phyloP scores from a whole-genome alignment of 495 filamentous ascomycete species.

The Letharia lupina region DNA sequence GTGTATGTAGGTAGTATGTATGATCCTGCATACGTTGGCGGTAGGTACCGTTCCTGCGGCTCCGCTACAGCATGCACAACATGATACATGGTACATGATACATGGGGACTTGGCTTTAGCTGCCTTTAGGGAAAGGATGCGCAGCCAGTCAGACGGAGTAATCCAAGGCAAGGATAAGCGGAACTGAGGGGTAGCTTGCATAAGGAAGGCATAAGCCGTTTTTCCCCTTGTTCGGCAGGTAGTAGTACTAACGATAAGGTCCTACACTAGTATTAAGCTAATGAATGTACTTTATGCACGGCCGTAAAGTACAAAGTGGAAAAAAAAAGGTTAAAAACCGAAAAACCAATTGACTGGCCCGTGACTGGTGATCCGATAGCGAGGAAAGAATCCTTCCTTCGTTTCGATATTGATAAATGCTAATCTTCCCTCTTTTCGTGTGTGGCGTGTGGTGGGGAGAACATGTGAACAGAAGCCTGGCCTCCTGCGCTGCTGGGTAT shows the following conservation, averaged over 20 bases:
- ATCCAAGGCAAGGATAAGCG: slow-evolving; percentile 14
- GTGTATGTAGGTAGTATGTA: not conserved
- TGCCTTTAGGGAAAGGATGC: slow-evolving; percentile 3
- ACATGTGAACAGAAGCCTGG: not conserved
- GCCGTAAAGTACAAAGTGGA: not conserved
- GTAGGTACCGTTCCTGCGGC: slow-evolving; percentile 8
- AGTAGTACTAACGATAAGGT: no score
- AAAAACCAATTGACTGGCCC: no score
- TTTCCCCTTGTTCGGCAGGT: not conserved
- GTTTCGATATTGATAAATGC: not conserved
- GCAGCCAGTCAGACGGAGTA: slow-evolving; percentile 12
- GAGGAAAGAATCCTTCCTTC: not conserved
- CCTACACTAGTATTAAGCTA: no score
- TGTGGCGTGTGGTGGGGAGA: not conserved
- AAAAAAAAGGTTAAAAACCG: not conserved
- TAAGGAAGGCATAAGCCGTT: slow-evolving; percentile 4
- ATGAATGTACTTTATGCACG: not conserved
- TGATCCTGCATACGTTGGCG: slow-evolving; percentile 2
- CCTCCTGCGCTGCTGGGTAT: no score
- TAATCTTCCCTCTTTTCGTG: slow-evolving; percentile 3
- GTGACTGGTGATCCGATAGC: not conserved
- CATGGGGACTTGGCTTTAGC: not conserved
- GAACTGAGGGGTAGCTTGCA: slow-evolving; percentile 9
- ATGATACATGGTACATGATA: not conserved
- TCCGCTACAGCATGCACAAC: slow-evolving; percentile 3